Percentiles rank a stretch among this genome's conserved stretches.
Evolutionary conservation across 495 filamentous ascomycete genomes (phyloP).

Genomic region (Trichoderma erinaceum): DNA sequence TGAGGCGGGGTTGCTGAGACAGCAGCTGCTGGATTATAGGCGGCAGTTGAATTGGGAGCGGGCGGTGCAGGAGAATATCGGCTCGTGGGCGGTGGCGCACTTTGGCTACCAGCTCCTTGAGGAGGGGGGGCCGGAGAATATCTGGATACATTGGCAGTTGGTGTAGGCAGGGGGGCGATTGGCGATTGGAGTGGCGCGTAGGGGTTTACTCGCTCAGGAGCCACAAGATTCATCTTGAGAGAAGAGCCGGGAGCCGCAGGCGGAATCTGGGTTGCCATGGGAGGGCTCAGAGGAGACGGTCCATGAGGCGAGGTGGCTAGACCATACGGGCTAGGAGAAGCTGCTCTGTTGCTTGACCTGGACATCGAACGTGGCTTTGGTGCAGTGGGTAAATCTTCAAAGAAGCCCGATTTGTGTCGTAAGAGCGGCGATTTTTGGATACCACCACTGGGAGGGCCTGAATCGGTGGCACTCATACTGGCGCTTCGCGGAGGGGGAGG

Average conservation of each 20-base stretch:
- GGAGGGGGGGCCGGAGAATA: constrained; percentile 57
- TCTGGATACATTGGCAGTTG: constrained; percentile 37
- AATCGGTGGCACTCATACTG: constrained; percentile 46
- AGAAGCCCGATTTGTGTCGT: constrained; percentile 57
- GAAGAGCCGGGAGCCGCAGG: constrained; percentile 18
- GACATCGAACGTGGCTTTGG: constrained; percentile 50
- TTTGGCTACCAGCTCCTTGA: constrained; percentile 28
- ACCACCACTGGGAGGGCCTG: constrained; percentile 20
- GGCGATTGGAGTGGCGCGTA: constrained; percentile 47
- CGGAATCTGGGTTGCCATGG: constrained; percentile 22
- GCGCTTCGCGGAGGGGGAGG: constrained; percentile 54
- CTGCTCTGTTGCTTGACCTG: constrained; percentile 31
- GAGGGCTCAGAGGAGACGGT: constrained; percentile 38
- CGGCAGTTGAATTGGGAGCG: constrained; percentile 28
- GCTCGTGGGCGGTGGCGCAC: constrained; percentile 33
- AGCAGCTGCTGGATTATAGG: constrained; percentile 34
- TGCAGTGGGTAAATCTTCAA: constrained; percentile 76
- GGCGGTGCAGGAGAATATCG: constrained; percentile 52
- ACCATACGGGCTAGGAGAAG: constrained; percentile 30
- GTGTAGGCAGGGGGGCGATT: constrained; percentile 36
- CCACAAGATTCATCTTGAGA: constrained; percentile 35
- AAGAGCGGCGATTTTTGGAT: constrained; percentile 27
- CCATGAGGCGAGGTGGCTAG: constrained; percentile 32
- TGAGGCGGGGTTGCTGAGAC: constrained; percentile 33
- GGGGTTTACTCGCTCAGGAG: constrained; percentile 56